Evolutionary conservation across 768 basidiomycete genomes (phyloP), one percentile per base, ranked within the genome.

Genomic region (Trametes elegans): DNA sequence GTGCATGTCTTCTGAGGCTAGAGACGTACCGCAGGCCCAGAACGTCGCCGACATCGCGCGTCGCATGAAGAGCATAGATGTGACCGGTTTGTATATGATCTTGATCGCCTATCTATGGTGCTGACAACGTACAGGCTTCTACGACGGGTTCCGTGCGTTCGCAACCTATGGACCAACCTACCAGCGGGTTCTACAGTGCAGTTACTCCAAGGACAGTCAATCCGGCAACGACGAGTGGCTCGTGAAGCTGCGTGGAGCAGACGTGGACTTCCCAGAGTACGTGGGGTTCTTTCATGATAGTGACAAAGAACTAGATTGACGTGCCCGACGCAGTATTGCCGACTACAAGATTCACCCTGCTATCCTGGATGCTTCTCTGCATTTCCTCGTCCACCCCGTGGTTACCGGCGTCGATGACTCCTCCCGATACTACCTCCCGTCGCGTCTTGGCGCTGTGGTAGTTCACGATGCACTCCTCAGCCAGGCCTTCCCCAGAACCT

Each of bases 341-440:
- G 61, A 65, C n/a, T 72, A 73, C 49, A 24, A 64, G 42, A 55
- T 73, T 13, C 69, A 74, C 49, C 73, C 74, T 2, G 71, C 72
- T 3, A 67, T 74, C 18, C 55, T 77, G 6, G 75, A 76, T 49
- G 66, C 70, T 1, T 70, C 69, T 34, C 40, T 76, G 4, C 74
- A 75, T 27, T 60, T 67, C 36, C 51, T 66, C 8, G 63, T 70
- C 2, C 69, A 73, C 51, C 67, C 64, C 21, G 48, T 63, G 2
- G 59, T 74, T 51, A 69, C 67, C 10, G 68, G 67, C 5, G 64
- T 68, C 46, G 53, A 53, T 21, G 68, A 71, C 44, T 55, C 53
- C 8, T 65, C 60, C 34, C 60, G 58, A 21, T 73, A 70, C 59
- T 73, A 69, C 46, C 64, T 73, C 13, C 73, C 71, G 3, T 68